A percentile compares a stretch with the other conserved stretches of the same genome.
Conservation (phyloP, 805 yeast species). For the Brettanomyces nanus region DNA sequence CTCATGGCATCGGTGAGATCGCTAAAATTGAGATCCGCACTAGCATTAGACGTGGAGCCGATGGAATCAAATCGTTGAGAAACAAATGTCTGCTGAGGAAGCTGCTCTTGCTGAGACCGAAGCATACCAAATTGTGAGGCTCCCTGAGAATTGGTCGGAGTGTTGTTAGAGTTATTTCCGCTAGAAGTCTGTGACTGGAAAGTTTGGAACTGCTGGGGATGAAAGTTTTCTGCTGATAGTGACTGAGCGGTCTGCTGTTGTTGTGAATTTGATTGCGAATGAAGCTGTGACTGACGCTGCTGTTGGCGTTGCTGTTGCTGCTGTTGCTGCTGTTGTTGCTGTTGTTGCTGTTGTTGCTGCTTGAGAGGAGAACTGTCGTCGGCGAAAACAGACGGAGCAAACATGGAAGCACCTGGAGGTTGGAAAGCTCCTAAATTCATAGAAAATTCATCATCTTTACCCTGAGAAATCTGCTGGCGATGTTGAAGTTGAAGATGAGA, state of each 20-base stretch:
- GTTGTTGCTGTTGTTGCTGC: slow-evolving; percentile 7
- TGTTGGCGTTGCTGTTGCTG: slow-evolving; percentile 3
- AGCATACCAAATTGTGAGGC: slow-evolving; percentile 3
- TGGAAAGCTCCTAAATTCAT: too few species aligned
- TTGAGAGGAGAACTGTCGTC: too few species aligned
- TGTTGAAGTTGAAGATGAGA: too few species aligned
- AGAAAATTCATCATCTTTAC: too few species aligned
- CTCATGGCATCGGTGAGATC: slow-evolving; percentile 25
- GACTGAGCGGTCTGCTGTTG: background rate
- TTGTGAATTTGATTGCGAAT: slow-evolving; percentile 5
- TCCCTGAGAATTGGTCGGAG: background rate
- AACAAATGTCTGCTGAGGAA: slow-evolving; percentile 4
- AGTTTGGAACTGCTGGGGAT: background rate
- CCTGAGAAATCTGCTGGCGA: too few species aligned
- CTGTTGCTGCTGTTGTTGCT: slow-evolving; percentile 5
- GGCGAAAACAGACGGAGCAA: too few species aligned
- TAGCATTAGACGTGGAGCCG: slow-evolving; percentile 13
- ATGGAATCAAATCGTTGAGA: slow-evolving; percentile 12
- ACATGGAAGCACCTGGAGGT: too few species aligned
- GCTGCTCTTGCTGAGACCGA: background rate
- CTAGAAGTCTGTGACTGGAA: background rate
- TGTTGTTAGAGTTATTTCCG: background rate
- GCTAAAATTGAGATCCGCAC: slow-evolving; percentile 22
- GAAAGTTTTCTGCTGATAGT: background rate
- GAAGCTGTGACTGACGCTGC: slow-evolving; percentile 6